phyloP scores from a whole-genome alignment of 306 rosid species.

The Trifolium fragiferum region DNA sequence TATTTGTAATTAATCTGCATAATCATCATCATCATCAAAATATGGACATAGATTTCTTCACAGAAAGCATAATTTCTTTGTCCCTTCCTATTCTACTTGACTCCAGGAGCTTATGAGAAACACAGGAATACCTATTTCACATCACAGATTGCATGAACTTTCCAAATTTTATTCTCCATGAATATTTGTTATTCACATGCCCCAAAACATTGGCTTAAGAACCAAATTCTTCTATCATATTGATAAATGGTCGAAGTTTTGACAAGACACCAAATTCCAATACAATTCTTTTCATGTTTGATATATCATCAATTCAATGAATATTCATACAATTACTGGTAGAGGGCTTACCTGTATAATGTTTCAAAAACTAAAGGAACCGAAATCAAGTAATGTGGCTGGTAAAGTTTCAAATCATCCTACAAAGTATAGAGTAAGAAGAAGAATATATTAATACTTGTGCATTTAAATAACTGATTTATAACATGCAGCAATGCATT shows the following conservation, averaged over 20 bases:
- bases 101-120: background rate
- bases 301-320: conserved; percentile 11
- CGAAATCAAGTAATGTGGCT: conserved; percentile 80
- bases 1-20: background rate
- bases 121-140: background rate
- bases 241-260: background rate
- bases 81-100: background rate
- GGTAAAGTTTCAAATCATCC: conserved; percentile 79
- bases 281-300: conserved; percentile 16
- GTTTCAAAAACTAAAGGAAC: conserved; percentile 95
- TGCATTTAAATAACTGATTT: conserved; percentile 10
- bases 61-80: background rate
- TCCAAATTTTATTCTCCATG: background rate
- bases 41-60: conserved; percentile 23
- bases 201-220: conserved; percentile 14
- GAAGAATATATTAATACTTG: conserved; percentile 13
- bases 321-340: conserved; percentile 26
- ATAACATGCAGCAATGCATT: conserved; percentile 8
- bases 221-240: background rate
- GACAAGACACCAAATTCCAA: background rate
- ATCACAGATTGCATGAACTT: background rate
- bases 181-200: background rate
- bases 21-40: conserved; percentile 12
- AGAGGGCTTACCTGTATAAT: conserved; percentile 73
- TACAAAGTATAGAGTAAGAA: conserved; percentile 25